These are phyloP conservation scores for Ligustrum vulgare DNA, from an alignment of 257 asterid genomes.

Conservation along the genomic window DNA sequence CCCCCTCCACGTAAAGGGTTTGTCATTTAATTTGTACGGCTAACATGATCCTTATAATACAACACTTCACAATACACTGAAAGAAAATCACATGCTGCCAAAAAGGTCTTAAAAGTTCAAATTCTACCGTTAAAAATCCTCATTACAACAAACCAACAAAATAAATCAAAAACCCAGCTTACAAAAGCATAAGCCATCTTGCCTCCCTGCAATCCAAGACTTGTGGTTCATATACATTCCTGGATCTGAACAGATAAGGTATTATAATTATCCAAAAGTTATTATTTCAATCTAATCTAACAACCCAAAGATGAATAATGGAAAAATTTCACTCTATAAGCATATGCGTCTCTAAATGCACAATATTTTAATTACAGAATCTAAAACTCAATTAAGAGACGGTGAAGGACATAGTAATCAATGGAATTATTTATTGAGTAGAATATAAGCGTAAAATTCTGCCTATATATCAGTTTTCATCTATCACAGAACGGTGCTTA, in stretches of 20 bases:
- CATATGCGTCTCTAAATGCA: background rate
- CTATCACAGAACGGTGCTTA: background rate
- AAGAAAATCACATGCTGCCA: too few relatives aligned
- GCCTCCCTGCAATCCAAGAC: too few relatives aligned
- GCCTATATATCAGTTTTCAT: background rate
- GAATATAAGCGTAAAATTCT: background rate
- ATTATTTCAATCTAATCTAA: background rate
- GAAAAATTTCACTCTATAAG: background rate
- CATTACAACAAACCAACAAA: background rate
- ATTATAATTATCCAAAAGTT: conserved; percentile 7
- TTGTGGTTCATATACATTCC: too few relatives aligned
- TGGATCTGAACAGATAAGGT: conserved; percentile 6
- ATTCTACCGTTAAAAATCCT: too few relatives aligned
- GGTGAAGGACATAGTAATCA: background rate
- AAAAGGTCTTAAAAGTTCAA: too few relatives aligned
- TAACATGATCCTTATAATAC: too few relatives aligned
- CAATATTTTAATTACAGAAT: background rate
- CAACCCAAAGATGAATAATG: background rate
- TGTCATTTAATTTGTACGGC: too few relatives aligned
- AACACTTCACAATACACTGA: too few relatives aligned
- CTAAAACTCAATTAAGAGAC: background rate
- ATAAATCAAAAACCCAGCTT: background rate
- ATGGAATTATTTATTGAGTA: background rate
- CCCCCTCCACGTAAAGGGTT: too few relatives aligned
- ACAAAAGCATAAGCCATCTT: too few relatives aligned